Conservation (phyloP, 371 early-diverging fungal species). For the Cladochytrium tenue region DNA sequence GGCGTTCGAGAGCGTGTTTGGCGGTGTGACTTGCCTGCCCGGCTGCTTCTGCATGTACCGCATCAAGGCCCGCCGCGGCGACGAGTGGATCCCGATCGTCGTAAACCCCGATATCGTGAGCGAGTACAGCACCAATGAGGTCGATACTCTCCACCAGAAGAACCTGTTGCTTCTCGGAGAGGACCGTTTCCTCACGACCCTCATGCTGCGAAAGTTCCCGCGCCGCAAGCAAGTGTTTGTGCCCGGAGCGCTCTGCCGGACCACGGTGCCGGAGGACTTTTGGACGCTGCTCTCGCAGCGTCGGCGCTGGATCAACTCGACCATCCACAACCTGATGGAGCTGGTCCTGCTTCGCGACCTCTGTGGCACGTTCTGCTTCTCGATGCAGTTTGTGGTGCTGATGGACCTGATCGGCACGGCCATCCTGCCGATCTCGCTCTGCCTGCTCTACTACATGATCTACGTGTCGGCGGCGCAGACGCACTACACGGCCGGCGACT, state of each 20-base stretch:
- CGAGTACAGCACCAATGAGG: slow-evolving; percentile 89
- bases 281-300: slow-evolving; percentile 90
- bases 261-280: slow-evolving; percentile 91
- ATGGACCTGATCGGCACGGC: slow-evolving; percentile 84
- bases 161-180: slow-evolving; percentile 97
- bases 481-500: slow-evolving; percentile 7
- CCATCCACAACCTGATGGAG: slow-evolving; percentile 94
- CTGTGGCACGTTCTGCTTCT: slow-evolving; percentile 96
- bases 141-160: slow-evolving; percentile 97
- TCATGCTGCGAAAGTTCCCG: slow-evolving; percentile 96
- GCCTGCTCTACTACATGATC: slow-evolving; percentile 84
- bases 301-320: slow-evolving; percentile 98
- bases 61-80: slow-evolving; percentile 53
- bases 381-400: slow-evolving; percentile 98
- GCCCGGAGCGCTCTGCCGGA: slow-evolving; percentile 91
- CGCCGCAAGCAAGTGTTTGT: slow-evolving; percentile 92
- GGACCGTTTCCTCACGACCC: slow-evolving; percentile 97
- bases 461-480: slow-evolving; percentile 23
- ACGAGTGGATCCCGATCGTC: slow-evolving; percentile 75
- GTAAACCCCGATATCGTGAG: slow-evolving; percentile 90
- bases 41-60: slow-evolving; percentile 93
- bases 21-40: slow-evolving; percentile 96
- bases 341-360: slow-evolving; percentile 86
- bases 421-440: slow-evolving; percentile 91
- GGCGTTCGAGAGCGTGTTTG: slow-evolving; percentile 93